Evolutionary conservation across 2,329 filamentous ascomycete species (phyloP).

Genomic region (Daldinia sp.): DNA sequence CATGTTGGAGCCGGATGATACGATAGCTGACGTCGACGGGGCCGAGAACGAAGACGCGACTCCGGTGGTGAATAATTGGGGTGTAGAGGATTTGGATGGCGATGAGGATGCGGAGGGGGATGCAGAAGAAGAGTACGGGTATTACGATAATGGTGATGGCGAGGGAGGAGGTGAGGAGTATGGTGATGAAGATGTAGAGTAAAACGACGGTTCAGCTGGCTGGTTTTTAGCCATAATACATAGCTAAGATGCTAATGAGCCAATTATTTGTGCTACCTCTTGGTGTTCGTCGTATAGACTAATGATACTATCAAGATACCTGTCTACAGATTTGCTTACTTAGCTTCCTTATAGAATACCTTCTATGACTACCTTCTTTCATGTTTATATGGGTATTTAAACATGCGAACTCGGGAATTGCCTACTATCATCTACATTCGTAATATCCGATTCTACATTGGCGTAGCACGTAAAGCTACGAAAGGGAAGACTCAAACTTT

Average conservation of each 20-base stretch:
- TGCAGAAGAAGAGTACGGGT: slow-evolving; percentile 48
- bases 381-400: not conserved
- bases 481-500: not conserved
- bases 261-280: not conserved
- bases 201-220: slow-evolving; percentile 13
- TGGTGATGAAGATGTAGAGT: slow-evolving; percentile 40
- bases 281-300: not conserved
- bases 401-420: no score
- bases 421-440: not conserved
- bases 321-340: not conserved
- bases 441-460: not conserved
- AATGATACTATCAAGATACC: not conserved
- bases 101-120: slow-evolving; percentile 43
- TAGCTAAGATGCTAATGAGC: not conserved
- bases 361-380: not conserved
- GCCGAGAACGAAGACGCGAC: slow-evolving; percentile 43
- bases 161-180: slow-evolving; percentile 46
- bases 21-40: slow-evolving; percentile 42
- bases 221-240: slow-evolving; percentile 40
- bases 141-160: slow-evolving; percentile 43
- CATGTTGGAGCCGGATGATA: slow-evolving; percentile 43
- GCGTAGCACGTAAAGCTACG: not conserved
- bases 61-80: slow-evolving; percentile 45
- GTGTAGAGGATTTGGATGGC: slow-evolving; percentile 47
- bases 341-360: not conserved